Base-by-base conservation (phyloP, 164 flowering plant genomes). In the Buxus sempervirens region DNA sequence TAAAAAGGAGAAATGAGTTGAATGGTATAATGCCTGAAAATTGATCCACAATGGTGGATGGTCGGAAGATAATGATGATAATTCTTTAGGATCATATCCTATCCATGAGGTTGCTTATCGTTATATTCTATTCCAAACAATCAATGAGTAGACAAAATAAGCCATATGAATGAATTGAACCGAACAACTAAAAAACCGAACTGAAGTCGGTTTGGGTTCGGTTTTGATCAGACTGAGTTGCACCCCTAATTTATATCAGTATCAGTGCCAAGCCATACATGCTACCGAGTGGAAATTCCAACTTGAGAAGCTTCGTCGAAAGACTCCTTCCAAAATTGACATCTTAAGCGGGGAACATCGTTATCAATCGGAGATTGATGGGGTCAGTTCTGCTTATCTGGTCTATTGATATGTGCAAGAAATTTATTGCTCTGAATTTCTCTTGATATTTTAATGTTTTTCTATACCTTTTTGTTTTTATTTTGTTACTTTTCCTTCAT, bases 291-390 rank as follows among this genome's bases (percentile, higher is more conserved):
- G 94, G 97, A 63, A 62, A 20, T 8, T 7, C 54, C 86, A 81
- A 70, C 76, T 82, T 45, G 78, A 78, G 76, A 86, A 77, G 73
- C 67, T 48, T 23, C 76, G 21, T 21, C 82, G 76, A 69, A 86
- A 84, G 76, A 54, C 77, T 62, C 91, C 91, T 38, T 72, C 89
- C 13, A 23, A 59, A 6, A 85, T 92, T 73, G 92, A 87, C 51
- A 48, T 86, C 62, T 75, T 88, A 36, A 68, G 62, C 66, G 63
- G 54, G n/a, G 62, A 70, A 25, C 75, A 82, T 2, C 89, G 90
- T 69, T 72, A 27, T 57, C 82, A 82, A 59, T 69, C 89, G 73
- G 83, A 75, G n/a, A 62, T 92, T 68, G 82, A 81, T 74, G 86
- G 82, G 85, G 96, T 92, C 12, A 64, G 88, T 80, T 42, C 60